Conservation (phyloP, 2,329 filamentous ascomycete species). For the Pestalotiopsis sp. region DNA sequence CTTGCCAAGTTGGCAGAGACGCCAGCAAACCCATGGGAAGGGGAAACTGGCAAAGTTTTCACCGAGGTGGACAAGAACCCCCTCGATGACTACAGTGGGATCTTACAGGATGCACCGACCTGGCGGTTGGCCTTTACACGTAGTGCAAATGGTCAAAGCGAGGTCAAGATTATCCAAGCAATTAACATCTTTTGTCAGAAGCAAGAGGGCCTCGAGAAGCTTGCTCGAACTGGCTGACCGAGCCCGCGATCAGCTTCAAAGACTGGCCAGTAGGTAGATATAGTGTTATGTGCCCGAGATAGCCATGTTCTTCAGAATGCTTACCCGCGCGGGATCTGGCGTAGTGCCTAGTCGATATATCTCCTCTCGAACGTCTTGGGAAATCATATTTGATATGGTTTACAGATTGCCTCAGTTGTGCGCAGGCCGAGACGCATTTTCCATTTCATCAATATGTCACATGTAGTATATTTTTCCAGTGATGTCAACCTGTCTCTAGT, state of each 20-base stretch:
- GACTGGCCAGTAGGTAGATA: not conserved
- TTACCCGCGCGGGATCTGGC: no score
- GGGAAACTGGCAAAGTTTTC: conserved; percentile 31
- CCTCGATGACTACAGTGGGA: conserved; percentile 18
- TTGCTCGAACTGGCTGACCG: conserved; percentile 13
- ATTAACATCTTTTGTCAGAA: conserved; percentile 61
- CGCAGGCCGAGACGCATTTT: no score
- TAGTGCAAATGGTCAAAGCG: conserved; percentile 46
- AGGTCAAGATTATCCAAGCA: conserved; percentile 55
- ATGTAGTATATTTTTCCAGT: no score
- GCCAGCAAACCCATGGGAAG: conserved; percentile 32
- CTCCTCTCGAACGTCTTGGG: no score
- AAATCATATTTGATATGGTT: no score
- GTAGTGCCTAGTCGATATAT: no score
- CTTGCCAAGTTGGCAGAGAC: conserved; percentile 48
- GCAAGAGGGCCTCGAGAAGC: conserved; percentile 52
- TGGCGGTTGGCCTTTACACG: conserved; percentile 55
- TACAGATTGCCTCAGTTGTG: no score
- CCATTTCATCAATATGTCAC: no score
- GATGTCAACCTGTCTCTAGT: no score
- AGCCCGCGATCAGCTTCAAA: not conserved
- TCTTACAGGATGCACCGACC: conserved; percentile 42
- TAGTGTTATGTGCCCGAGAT: no score
- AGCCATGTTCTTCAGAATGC: not conserved
- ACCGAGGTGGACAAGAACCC: conserved; percentile 18